Evolutionary conservation across 306 rosid genomes (phyloP), one percentile per base, ranked within the genome.

Genomic region (Gastrolobium bilobum): DNA sequence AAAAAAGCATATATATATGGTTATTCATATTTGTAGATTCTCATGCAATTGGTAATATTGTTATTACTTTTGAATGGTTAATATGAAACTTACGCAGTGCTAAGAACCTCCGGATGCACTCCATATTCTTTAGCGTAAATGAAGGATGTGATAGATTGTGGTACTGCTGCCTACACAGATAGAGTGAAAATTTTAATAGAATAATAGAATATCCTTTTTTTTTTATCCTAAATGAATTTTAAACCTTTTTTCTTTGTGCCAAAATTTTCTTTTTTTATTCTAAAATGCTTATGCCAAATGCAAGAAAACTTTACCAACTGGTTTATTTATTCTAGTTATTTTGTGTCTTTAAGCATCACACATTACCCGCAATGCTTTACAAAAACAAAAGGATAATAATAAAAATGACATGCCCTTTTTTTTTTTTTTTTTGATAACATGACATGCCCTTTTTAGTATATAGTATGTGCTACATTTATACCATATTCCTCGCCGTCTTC

Each of bases 91-190:
- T 89, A 95, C 99, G 99, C 98, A 14, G 99, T 95, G 84, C 99
- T 93, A 4, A 95, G 88, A 62, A 95, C 91, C 7, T 95, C 93
- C 2, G 99, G 89, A 68, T 93, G 99, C 63, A 95, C 53, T 30
- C 94, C 96, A 46, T 91, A 95, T 74, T 95, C 98, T 86, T 90
- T 91, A 20, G 98, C 99, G 52, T 29, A 93, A 38, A 95, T 93
- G 88, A 93, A 95, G 35, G 99, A 95, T 3, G 98, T 95, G 58
- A 95, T 93, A 33, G 99, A 95, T 7, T 95, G 99, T 47, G 99
- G 99, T 8, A 95, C 46, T 42, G 99, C 99, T 50, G 99, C 90
- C 99, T 94, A 88, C 89, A 79, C 26, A 57, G 9, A 44, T 0
- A 37, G 10, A 66, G 8, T 7, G 0, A 31, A 42, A 50, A 30